Evolutionary conservation across 1,284 basidiomycete genomes (phyloP).

Genomic region (Ganoderma leucocontextum): DNA sequence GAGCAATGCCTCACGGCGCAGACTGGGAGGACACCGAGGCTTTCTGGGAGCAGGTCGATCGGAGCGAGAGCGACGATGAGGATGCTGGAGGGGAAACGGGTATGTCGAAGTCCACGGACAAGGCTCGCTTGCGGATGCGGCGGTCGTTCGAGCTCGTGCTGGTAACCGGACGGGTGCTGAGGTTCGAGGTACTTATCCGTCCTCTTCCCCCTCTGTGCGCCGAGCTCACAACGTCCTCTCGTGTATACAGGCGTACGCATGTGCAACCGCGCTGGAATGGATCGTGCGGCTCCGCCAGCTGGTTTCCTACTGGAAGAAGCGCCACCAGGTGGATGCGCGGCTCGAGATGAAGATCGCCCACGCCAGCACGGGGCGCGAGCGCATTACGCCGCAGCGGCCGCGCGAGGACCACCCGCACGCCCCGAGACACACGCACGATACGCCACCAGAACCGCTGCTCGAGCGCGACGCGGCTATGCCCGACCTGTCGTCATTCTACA

Average conservation of each 20-base stretch:
- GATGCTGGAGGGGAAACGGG: constrained; percentile 76
- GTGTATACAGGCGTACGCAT: constrained; percentile 63
- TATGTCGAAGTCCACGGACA: constrained; percentile 53
- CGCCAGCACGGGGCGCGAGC: constrained; percentile 55
- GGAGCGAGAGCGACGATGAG: constrained; percentile 57
- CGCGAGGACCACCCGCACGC: constrained; percentile 51
- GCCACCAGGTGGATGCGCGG: constrained; percentile 73
- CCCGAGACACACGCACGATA: constrained; percentile 39
- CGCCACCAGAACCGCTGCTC: constrained; percentile 56
- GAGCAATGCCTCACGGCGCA: constrained; percentile 34
- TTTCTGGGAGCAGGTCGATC: constrained; percentile 50
- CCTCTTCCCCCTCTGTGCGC: constrained; percentile 1
- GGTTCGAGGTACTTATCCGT: constrained; percentile 69
- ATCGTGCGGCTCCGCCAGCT: constrained; percentile 74
- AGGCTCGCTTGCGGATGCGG: constrained; percentile 59
- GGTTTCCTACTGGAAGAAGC: constrained; percentile 78
- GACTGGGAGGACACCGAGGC: constrained; percentile 48
- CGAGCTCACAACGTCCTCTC: not conserved
- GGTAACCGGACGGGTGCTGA: constrained; percentile 70
- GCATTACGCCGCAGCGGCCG: constrained; percentile 60
- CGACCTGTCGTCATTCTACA: constrained; percentile 71
- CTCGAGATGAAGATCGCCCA: constrained; percentile 83
- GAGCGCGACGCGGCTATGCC: constrained; percentile 61
- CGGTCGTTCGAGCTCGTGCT: constrained; percentile 83
- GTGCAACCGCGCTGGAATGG: constrained; percentile 78